phyloP scores from a whole-genome alignment of 495 filamentous ascomycete genomes.

The Penicillium canariense region DNA sequence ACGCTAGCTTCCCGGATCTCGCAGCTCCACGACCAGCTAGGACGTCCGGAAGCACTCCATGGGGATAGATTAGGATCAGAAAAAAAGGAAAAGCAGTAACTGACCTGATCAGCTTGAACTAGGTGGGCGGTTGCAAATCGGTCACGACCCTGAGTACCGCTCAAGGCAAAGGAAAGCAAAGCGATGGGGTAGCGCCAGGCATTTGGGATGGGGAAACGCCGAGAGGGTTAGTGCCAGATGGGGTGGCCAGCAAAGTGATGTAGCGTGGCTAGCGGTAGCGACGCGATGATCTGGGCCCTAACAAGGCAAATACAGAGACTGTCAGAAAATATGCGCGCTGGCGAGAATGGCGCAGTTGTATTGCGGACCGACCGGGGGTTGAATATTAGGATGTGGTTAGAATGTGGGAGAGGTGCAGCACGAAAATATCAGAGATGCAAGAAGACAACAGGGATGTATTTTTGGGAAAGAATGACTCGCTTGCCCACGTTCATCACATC shows the following conservation, averaged over 20 bases:
- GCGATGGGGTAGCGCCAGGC: slow-evolving; percentile 19
- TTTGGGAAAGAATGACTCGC: slow-evolving; percentile 7
- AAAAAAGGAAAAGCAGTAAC: slow-evolving; percentile 9
- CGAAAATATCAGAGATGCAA: slow-evolving; percentile 16
- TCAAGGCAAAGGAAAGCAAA: slow-evolving; percentile 17
- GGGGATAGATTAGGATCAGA: background rate
- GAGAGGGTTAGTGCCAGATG: slow-evolving; percentile 18
- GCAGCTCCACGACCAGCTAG: background rate
- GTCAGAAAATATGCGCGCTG: background rate
- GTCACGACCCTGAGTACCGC: slow-evolving; percentile 22
- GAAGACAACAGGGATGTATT: slow-evolving; percentile 10
- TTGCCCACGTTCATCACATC: slow-evolving; percentile 31
- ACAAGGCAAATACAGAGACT: background rate
- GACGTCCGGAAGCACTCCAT: background rate
- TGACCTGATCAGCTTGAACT: slow-evolving; percentile 20
- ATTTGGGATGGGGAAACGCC: slow-evolving; percentile 17
- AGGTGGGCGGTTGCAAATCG: slow-evolving; percentile 17
- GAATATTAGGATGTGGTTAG: too few species aligned
- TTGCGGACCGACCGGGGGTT: slow-evolving; percentile 19
- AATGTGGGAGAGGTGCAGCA: slow-evolving; percentile 6
- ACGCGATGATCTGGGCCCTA: slow-evolving; percentile 13
- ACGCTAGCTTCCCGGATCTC: background rate
- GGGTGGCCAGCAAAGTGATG: slow-evolving; percentile 5
- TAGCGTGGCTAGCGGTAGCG: slow-evolving; percentile 12
- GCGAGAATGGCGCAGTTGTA: background rate